Percentiles rank a stretch among this genome's conserved stretches.
Evolutionary conservation across 192 early-diverging fungal genomes (phyloP).

Genomic region (Phycomyces blakesleeanus): DNA sequence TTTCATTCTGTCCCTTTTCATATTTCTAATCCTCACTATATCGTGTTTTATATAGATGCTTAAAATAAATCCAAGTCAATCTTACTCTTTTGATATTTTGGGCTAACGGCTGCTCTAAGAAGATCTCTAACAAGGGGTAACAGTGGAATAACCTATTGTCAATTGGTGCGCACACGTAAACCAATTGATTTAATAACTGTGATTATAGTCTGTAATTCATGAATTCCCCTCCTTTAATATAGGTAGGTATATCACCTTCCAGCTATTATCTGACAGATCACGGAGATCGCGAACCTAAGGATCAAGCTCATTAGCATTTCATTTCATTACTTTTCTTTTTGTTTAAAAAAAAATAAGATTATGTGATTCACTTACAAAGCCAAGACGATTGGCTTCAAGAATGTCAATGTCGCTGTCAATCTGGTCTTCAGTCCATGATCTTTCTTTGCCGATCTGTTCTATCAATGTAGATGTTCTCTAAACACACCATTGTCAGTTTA

Average conservation of each 20-base stretch:
- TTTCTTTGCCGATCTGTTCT: constrained; percentile 46
- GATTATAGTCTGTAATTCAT: no score
- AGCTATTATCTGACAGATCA: constrained; percentile 45
- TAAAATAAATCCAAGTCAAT: not conserved
- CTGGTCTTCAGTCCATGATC: constrained; percentile 43
- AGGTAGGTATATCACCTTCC: no score
- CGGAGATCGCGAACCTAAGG: constrained; percentile 44
- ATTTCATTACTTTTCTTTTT: no score
- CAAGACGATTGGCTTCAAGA: constrained; percentile 42
- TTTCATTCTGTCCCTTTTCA: constrained; percentile 28
- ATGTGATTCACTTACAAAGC: constrained; percentile 27
- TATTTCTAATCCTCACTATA: not conserved
- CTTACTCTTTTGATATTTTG: constrained; percentile 20
- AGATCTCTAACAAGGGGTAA: constrained; percentile 50
- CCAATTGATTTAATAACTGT: no score
- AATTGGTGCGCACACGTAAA: no score
- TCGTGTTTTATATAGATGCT: constrained; percentile 28
- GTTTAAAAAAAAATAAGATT: no score
- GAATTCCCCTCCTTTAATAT: not conserved
- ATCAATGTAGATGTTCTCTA: constrained; percentile 47
- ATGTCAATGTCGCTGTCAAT: constrained; percentile 43
- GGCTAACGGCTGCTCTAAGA: constrained; percentile 40
- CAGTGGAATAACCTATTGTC: constrained; percentile 37
- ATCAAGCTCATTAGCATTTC: not conserved
- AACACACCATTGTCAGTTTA: not conserved